Conservation (phyloP, 176 grass and related monocot species). For the Musa acuminata region DNA sequence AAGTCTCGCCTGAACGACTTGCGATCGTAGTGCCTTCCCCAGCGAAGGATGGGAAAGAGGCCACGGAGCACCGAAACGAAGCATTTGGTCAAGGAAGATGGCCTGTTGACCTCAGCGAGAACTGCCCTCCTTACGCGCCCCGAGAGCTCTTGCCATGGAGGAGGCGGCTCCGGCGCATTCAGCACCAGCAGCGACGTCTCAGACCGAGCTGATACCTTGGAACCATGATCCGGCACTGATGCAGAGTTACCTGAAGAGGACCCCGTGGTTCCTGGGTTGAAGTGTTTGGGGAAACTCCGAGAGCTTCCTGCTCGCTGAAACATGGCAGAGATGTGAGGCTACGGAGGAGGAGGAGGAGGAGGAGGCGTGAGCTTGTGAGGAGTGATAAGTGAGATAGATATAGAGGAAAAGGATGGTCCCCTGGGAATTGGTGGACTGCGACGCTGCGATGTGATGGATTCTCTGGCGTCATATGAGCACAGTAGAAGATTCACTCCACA, state of each 20-base stretch:
- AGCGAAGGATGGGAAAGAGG: slow-evolving; percentile 72
- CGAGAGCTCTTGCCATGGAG: slow-evolving; percentile 29
- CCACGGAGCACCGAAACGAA: slow-evolving; percentile 32
- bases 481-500: background rate
- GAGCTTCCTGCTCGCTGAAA: background rate
- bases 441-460: background rate
- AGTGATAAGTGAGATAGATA: background rate
- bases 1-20: slow-evolving; percentile 68
- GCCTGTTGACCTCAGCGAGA: slow-evolving; percentile 8
- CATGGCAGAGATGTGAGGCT: background rate
- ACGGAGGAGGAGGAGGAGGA: too few relatives aligned
- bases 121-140: slow-evolving; percentile 18
- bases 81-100: slow-evolving; percentile 11
- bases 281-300: slow-evolving; percentile 26
- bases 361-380: background rate
- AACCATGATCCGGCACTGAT: background rate
- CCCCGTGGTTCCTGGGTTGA: slow-evolving; percentile 5
- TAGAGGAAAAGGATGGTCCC: background rate
- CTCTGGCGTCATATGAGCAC: background rate
- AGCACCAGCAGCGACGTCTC: slow-evolving; percentile 22
- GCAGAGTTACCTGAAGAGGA: background rate
- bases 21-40: slow-evolving; percentile 60
- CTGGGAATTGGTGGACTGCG: background rate
- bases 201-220: background rate
- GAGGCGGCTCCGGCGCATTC: slow-evolving; percentile 31